Evolutionary conservation across 2,329 filamentous ascomycete genomes (phyloP).

Genomic region (Pseudohalonectria lignicola): DNA sequence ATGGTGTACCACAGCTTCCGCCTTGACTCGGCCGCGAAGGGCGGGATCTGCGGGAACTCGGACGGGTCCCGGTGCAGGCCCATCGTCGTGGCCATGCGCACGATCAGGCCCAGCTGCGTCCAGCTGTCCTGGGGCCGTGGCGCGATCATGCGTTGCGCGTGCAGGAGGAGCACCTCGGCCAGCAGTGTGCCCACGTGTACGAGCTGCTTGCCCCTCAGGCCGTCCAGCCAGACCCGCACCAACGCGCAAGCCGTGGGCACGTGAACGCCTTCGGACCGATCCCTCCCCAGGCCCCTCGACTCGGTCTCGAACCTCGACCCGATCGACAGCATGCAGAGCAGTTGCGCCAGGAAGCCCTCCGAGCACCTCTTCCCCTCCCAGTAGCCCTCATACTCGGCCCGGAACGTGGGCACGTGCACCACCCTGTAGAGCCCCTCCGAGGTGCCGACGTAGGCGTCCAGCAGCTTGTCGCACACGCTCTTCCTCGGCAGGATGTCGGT

Average conservation of each 20-base stretch:
- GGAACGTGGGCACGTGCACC: slow-evolving; percentile 40
- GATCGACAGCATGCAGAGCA: slow-evolving; percentile 40
- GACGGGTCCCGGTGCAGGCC: slow-evolving; percentile 45
- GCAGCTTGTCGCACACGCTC: slow-evolving; percentile 36
- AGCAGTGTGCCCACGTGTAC: slow-evolving; percentile 43
- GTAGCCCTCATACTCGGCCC: slow-evolving; percentile 36
- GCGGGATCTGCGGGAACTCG: slow-evolving; percentile 37
- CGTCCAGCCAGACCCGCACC: slow-evolving; percentile 41
- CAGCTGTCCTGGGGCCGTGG: slow-evolving; percentile 38
- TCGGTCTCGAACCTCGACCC: slow-evolving; percentile 41
- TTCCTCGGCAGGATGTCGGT: slow-evolving; percentile 40
- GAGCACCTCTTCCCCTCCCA: slow-evolving; percentile 31
- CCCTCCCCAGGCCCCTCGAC: slow-evolving; percentile 36
- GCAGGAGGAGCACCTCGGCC: slow-evolving; percentile 39
- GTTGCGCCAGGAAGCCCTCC: slow-evolving; percentile 41
- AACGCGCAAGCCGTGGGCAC: slow-evolving; percentile 45
- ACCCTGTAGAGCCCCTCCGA: slow-evolving; percentile 43
- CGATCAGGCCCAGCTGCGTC: slow-evolving; percentile 42
- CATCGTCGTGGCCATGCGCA: slow-evolving; percentile 49
- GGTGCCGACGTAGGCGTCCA: slow-evolving; percentile 36
- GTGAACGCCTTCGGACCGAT: slow-evolving; percentile 42
- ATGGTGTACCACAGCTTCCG: slow-evolving; percentile 46
- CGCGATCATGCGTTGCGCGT: slow-evolving; percentile 39
- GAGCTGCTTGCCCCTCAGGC: slow-evolving; percentile 38
- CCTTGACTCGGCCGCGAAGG: slow-evolving; percentile 41